These are phyloP conservation scores for Emmonsia crescens DNA, from an alignment of 2,329 filamentous ascomycete genomes.

Conservation along the genomic window DNA sequence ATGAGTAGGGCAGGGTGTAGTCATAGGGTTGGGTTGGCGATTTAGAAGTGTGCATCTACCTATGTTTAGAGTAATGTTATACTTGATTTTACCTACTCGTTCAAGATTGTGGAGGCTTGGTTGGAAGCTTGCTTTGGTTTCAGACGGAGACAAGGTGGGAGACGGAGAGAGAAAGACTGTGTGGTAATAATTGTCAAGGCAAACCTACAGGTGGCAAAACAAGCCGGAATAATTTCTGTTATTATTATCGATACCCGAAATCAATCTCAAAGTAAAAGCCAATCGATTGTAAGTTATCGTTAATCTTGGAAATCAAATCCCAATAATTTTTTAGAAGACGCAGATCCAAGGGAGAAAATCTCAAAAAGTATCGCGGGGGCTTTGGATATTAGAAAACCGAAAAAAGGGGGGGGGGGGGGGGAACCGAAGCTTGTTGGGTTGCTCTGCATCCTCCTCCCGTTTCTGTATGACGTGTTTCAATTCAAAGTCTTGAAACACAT, in stretches of 20 bases:
- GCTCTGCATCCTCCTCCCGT: background rate
- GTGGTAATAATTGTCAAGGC: background rate
- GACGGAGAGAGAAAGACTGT: background rate
- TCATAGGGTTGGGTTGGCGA: background rate
- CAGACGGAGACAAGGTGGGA: background rate
- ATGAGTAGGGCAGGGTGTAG: background rate
- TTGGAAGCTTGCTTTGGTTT: background rate
- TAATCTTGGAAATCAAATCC: background rate
- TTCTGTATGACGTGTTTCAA: background rate
- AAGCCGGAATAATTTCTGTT: background rate
- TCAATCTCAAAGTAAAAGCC: background rate
- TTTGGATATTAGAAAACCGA: background rate
- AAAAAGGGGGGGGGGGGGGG: background rate
- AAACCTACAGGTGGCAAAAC: background rate
- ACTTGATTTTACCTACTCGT: background rate
- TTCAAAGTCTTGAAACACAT: background rate
- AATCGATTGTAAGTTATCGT: background rate
- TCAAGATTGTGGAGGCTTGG: background rate
- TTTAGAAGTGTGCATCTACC: background rate
- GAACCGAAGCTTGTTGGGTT: background rate
- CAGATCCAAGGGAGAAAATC: background rate
- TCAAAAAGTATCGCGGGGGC: background rate
- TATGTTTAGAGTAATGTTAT: background rate
- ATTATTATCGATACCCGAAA: background rate
- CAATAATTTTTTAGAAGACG: background rate